phyloP scores from a whole-genome alignment of 2,329 filamentous ascomycete genomes.

The Elsinoe arachidis region DNA sequence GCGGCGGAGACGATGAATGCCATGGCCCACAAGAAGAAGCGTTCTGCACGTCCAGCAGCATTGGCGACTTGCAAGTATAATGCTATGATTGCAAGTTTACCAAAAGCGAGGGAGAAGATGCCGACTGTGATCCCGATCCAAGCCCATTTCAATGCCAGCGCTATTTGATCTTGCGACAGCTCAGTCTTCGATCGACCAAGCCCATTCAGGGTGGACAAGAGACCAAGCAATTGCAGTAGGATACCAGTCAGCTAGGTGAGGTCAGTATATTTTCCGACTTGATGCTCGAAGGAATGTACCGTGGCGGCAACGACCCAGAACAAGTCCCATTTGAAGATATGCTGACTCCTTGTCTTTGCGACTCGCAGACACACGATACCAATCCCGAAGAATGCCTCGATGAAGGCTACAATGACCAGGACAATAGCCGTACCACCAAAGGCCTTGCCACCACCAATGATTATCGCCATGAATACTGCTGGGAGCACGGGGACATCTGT shows the following conservation, averaged over 20 bases:
- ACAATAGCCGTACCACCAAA: not conserved
- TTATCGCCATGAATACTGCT: not conserved
- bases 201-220: slow-evolving; percentile 1
- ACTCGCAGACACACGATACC: not conserved
- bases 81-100: slow-evolving; percentile 10
- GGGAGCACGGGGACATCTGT: not conserved
- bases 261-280: not conserved
- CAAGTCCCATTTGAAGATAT: slow-evolving; percentile 3
- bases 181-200: slow-evolving; percentile 2
- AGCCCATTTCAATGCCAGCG: not conserved
- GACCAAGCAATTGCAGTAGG: not conserved
- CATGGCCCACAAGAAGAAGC: slow-evolving; percentile 6
- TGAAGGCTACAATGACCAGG: not conserved
- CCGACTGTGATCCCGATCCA: not conserved
- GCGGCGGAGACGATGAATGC: not conserved
- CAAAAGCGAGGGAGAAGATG: not conserved
- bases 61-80: not conserved
- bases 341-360: not conserved
- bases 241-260: not conserved
- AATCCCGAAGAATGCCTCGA: not conserved
- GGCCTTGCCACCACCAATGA: not conserved
- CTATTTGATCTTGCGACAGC: not conserved
- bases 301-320: slow-evolving; percentile 1
- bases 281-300: not conserved
- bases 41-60: not conserved